These are phyloP conservation scores for Setomelanomma holmii DNA, from an alignment of 2,329 filamentous ascomycete genomes.

Conservation along the genomic window DNA sequence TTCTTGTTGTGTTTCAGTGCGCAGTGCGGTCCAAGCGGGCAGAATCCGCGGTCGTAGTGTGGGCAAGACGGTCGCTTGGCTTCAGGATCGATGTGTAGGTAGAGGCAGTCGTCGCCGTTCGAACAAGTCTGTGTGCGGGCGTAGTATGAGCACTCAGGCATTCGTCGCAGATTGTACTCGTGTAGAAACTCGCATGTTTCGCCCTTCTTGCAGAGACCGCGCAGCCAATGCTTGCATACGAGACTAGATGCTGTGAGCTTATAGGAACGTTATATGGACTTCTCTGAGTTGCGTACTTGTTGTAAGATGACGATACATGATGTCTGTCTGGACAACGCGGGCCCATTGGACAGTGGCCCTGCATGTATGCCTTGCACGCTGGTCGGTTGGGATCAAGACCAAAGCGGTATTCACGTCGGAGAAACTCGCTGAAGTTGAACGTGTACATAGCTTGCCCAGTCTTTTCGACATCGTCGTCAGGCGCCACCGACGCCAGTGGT, in stretches of 20 bases:
- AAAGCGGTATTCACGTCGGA: constrained; percentile 83
- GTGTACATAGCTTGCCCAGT: constrained; percentile 58
- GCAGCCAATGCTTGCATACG: constrained; percentile 98
- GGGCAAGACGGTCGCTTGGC: constrained; percentile 67
- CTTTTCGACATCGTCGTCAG: constrained; percentile 40
- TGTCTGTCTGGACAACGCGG: constrained; percentile 87
- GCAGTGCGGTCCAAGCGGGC: constrained; percentile 85
- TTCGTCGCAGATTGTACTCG: constrained; percentile 97
- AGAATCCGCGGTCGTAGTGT: constrained; percentile 96
- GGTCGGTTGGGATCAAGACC: constrained; percentile 74
- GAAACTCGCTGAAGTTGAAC: constrained; percentile 87
- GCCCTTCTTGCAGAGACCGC: constrained; percentile 96
- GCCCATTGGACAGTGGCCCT: constrained; percentile 86
- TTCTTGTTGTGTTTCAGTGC: constrained; percentile 87
- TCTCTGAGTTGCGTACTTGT: constrained; percentile 57
- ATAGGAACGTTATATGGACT: background rate
- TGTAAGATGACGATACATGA: constrained; percentile 66
- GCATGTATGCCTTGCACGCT: constrained; percentile 83
- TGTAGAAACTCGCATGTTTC: constrained; percentile 97
- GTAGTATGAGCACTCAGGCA: constrained; percentile 98
- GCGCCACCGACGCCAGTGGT: constrained; percentile 16
- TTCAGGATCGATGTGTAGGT: constrained; percentile 86
- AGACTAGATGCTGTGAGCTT: constrained; percentile 57
- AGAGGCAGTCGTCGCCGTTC: constrained; percentile 95
- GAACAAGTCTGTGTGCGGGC: constrained; percentile 92